Base-by-base conservation (phyloP, 2,329 filamentous ascomycete species). In the Penicillium glabrum region DNA sequence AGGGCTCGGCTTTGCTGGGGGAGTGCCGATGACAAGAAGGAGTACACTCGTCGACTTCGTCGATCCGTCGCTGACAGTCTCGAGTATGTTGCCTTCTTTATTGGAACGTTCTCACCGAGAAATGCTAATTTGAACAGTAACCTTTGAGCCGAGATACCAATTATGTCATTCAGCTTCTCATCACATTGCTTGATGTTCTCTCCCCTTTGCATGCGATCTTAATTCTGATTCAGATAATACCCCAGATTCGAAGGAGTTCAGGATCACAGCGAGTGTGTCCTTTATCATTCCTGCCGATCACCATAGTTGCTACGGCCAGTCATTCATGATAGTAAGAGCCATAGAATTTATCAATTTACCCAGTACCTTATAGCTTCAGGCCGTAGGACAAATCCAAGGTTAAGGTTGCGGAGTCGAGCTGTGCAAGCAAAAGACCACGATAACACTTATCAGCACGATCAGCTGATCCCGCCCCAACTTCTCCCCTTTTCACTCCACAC, bases 1-100 rank as follows among this genome's bases (percentile, higher is more conserved):
- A 92, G 93, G 2, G 88, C 89, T 41, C 90, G 87, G 72, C 79
- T 98, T 46, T 95, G 89, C 70, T 99, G 95, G 93, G 92, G 92
- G 3, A 82, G 82, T 4, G 76, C 84, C 0, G 88, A 92, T 2
- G 88, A 93, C 52, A 89, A 90, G 70, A 96, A 93, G 75, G 77
- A 86, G 62, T 98, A 98, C 77, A 92, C 89, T 67, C 86, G 93
- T 52, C 86, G 86, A 59, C 80, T 98, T 60, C 85, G 93, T 52
- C 84, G 91, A 66, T 90, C 89, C 10, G 89, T 95, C 3, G 89
- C 75, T 58, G 66, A 65, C 49, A 76, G 71, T 58, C 63, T 65
- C 45, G 72, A 76, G 57, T 63, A 55, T 46, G 51, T 44, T 23
- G 6, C 35, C 19, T 27, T 21, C 10, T 21, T 23, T 23, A 3